Conservation (phyloP, 257 asterid genomes). For the Prunella vulgaris region DNA sequence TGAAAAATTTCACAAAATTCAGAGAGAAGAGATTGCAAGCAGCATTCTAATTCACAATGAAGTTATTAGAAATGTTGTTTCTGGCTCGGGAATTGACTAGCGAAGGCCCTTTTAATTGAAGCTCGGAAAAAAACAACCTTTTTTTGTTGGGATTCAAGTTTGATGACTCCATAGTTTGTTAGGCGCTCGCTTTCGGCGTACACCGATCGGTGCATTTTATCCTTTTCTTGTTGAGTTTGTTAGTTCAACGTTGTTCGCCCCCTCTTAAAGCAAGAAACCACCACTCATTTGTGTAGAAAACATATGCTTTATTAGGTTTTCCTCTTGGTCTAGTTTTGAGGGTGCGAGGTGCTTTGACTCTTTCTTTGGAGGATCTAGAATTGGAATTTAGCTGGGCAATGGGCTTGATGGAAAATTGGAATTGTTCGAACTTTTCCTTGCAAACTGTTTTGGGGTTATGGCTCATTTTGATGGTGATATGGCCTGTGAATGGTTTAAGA, state of each 20-base stretch:
- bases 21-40: neutral
- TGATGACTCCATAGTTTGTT: slow-evolving; percentile 41
- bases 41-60: slow-evolving; percentile 7
- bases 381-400: slow-evolving; percentile 46
- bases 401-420: slow-evolving; percentile 44
- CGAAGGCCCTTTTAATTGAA: slow-evolving; percentile 18
- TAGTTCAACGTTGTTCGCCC: slow-evolving; percentile 47
- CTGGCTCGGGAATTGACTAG: slow-evolving; percentile 42
- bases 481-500: slow-evolving; percentile 62
- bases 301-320: slow-evolving; percentile 3
- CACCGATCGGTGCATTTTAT: slow-evolving; percentile 45
- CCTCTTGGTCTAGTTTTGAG: neutral
- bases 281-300: slow-evolving; percentile 17
- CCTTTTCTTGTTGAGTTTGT: slow-evolving; percentile 60
- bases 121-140: slow-evolving; percentile 23
- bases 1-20: slow-evolving; percentile 14
- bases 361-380: slow-evolving; percentile 32
- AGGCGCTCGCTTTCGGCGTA: slow-evolving; percentile 57
- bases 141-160: slow-evolving; percentile 18
- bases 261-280: slow-evolving; percentile 57
- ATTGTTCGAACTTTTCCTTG: slow-evolving; percentile 29
- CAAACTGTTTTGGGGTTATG: slow-evolving; percentile 48
- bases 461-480: slow-evolving; percentile 31
- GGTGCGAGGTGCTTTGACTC: slow-evolving; percentile 35
- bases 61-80: slow-evolving; percentile 22